Conservation (phyloP, 371 early-diverging fungal genomes). For the Choanephora cucurbitarum region DNA sequence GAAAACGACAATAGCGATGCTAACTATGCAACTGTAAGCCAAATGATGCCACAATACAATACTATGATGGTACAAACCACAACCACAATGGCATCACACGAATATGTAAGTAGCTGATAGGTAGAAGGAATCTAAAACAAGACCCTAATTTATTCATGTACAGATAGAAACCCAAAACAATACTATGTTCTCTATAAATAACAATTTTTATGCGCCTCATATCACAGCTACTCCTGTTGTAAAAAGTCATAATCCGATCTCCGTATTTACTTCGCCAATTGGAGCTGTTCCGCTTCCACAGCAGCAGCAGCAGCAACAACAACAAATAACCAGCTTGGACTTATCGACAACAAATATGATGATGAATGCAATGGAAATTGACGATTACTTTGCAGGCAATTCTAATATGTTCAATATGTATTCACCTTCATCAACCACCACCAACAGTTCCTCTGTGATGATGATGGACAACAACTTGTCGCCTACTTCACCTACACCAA, state of each 20-base stretch:
- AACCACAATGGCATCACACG: background rate
- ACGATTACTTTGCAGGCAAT: conserved; percentile 19
- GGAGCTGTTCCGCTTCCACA: background rate
- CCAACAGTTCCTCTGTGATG: conserved; percentile 20
- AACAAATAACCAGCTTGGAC: conserved; percentile 9
- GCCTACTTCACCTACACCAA: conserved; percentile 16
- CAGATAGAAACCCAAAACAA: background rate
- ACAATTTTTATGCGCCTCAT: conserved; percentile 14
- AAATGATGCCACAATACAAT: conserved; percentile 18
- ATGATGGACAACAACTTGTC: conserved; percentile 19
- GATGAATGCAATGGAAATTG: conserved; percentile 24
- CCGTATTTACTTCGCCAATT: background rate
- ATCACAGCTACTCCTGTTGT: conserved; percentile 27
- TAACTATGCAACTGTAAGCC: conserved; percentile 12
- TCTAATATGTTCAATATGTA: conserved; percentile 10
- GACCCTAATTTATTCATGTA: background rate
- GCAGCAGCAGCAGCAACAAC: conserved; percentile 15
- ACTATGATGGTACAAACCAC: no score
- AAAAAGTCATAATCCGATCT: conserved; percentile 21
- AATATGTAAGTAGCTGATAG: conserved; percentile 5
- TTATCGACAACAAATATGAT: conserved; percentile 16
- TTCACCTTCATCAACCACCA: conserved; percentile 23
- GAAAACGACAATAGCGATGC: conserved; percentile 13
- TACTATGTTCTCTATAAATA: background rate
- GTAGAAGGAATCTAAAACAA: background rate